Evolutionary conservation across 805 yeast species (phyloP), one percentile per base, ranked within the genome.

Genomic region (Metschnikowia similis): DNA sequence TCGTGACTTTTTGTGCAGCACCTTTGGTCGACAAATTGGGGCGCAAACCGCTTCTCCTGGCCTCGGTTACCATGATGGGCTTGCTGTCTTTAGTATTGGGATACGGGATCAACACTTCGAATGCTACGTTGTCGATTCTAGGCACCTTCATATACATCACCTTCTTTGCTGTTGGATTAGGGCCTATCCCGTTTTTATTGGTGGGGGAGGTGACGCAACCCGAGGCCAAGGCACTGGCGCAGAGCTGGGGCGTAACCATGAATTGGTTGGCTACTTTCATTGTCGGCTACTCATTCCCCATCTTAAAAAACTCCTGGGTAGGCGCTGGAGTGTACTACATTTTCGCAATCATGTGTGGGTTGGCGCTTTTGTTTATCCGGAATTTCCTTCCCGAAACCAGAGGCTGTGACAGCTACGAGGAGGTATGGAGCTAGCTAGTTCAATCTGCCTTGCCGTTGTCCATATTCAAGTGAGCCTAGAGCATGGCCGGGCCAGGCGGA

Each of bases 171-270:
- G 71, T 87, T 32, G 99, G 99, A 0, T 66, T 90, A 53, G 99
- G 99, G 0, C 99, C 99, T 6, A 90, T 94, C 48, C 99, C 99
- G 38, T 92, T 94, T 69, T 70, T 92, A 56, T 69, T 91, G 47
- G 84, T 92, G 9, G 81, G 96, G 6, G 98, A 94, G 64, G 83
- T 92, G n/a, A 85, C 96, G 0, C 95, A 90, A 52, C 70, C 78
- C 1, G 81, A 83, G 51, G 92, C 92, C 1, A 83, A 83, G 50
- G 91, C 91, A 2, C 74, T 83, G 41, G 97, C 98, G 0, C 99
- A 94, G 68, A 85, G 96, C 63, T 85, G 88, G 75, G 98, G 96
- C 10, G 89, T 94, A 0, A 81, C 89, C 11, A 81, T 88, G 71
- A 94, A 92, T 65, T 92, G 97, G 97, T 58, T 88, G 9, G 86